phyloP scores from a whole-genome alignment of 2,329 filamentous ascomycete species.

The Furcasterigmium sp. region DNA sequence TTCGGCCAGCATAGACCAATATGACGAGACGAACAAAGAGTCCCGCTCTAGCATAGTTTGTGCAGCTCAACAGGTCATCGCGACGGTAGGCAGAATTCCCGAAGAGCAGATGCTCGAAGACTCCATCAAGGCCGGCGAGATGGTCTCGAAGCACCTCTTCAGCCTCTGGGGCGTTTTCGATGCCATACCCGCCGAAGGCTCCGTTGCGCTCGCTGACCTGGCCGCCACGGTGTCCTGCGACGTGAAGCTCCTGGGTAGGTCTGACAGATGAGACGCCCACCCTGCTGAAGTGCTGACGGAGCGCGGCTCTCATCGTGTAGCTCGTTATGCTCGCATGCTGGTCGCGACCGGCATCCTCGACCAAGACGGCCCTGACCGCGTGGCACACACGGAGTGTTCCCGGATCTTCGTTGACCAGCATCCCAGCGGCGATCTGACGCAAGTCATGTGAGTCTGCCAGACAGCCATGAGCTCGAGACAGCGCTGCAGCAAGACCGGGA shows the following conservation, averaged over 20 bases:
- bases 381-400: constrained; percentile 18
- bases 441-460: constrained; percentile 7
- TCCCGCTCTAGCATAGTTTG: too few relatives aligned
- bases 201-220: constrained; percentile 20
- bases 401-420: constrained; percentile 7
- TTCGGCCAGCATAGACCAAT: too few relatives aligned
- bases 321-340: constrained; percentile 14
- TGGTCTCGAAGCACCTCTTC: constrained; percentile 17
- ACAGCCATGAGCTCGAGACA: too few relatives aligned
- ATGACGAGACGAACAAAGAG: too few relatives aligned
- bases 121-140: neutral
- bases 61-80: too few relatives aligned
- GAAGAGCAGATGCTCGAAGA: neutral
- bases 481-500: neutral
- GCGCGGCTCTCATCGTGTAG: constrained; percentile 3
- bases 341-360: constrained; percentile 12
- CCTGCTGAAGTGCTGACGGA: neutral
- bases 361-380: constrained; percentile 11
- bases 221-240: constrained; percentile 21
- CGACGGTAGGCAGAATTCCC: too few relatives aligned
- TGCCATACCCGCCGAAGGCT: constrained; percentile 18
- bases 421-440: constrained; percentile 9
- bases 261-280: too few relatives aligned
- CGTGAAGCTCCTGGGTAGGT: neutral
- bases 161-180: constrained; percentile 25